phyloP scores from a whole-genome alignment of 768 basidiomycete species.

The Trametes villosa region DNA sequence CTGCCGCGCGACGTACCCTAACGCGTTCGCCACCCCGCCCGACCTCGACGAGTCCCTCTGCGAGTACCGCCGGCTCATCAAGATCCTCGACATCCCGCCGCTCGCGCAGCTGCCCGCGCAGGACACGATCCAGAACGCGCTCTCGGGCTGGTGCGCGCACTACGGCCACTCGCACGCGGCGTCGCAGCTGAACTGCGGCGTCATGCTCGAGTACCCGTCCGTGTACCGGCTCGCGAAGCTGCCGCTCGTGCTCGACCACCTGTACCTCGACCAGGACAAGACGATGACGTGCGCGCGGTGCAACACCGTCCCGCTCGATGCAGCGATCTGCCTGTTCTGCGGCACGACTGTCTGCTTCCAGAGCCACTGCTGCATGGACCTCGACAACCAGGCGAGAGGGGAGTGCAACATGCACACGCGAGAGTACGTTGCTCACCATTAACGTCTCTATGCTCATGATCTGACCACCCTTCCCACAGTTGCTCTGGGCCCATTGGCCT shows the following conservation, averaged over 20 bases:
- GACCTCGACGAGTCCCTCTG: slow-evolving; percentile 48
- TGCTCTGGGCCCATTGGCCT: slow-evolving; percentile 90
- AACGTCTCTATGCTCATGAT: background rate
- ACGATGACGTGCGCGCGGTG: slow-evolving; percentile 78
- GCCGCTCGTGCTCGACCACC: slow-evolving; percentile 79
- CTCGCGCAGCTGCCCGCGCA: slow-evolving; percentile 80
- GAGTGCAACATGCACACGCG: slow-evolving; percentile 96
- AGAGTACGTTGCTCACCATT: slow-evolving; percentile 65
- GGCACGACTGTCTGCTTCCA: slow-evolving; percentile 88
- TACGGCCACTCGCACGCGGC: slow-evolving; percentile 82
- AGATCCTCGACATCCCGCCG: slow-evolving; percentile 76
- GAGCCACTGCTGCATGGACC: slow-evolving; percentile 88
- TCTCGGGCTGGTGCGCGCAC: slow-evolving; percentile 89
- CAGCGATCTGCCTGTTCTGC: slow-evolving; percentile 91
- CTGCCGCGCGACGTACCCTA: slow-evolving; percentile 73
- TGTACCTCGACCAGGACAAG: slow-evolving; percentile 78
- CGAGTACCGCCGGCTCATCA: slow-evolving; percentile 82
- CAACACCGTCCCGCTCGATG: slow-evolving; percentile 76
- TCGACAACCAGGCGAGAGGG: slow-evolving; percentile 66
- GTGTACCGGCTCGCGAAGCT: slow-evolving; percentile 84
- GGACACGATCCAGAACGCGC: slow-evolving; percentile 86
- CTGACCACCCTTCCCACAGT: slow-evolving; percentile 44
- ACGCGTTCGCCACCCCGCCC: slow-evolving; percentile 59
- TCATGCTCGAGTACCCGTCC: slow-evolving; percentile 80
- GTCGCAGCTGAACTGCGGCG: slow-evolving; percentile 78